Percentiles rank a stretch among this genome's conserved stretches.
These are phyloP conservation scores for Pinus albicaulis DNA, from an alignment of 75 land plant species.

Conservation along the genomic window DNA sequence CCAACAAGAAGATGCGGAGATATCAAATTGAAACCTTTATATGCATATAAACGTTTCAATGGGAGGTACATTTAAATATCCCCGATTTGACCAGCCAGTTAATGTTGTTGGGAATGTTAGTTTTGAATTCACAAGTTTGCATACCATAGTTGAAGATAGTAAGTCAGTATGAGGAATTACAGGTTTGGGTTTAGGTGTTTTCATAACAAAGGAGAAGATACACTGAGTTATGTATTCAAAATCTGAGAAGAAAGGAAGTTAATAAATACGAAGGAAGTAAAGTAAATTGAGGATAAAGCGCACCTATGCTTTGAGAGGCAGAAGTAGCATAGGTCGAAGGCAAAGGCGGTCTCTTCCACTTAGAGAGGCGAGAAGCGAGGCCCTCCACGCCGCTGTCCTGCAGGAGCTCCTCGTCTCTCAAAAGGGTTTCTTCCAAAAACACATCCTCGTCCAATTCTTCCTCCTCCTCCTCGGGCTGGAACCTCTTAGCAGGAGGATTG, in stretches of 20 bases:
- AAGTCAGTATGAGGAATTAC: too few relatives aligned
- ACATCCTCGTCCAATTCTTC: slow-evolving; percentile 88
- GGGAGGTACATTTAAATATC: too few relatives aligned
- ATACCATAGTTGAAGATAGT: too few relatives aligned
- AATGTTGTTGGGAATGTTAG: too few relatives aligned
- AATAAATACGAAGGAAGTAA: neutral
- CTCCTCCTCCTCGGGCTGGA: slow-evolving; percentile 29
- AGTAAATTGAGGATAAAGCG: neutral
- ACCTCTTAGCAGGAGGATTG: neutral
- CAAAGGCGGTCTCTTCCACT: slow-evolving; percentile 77
- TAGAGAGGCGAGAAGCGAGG: slow-evolving; percentile 48
- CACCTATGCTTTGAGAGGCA: slow-evolving; percentile 45
- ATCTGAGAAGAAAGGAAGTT: neutral
- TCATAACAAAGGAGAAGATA: neutral
- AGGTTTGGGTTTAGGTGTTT: neutral
- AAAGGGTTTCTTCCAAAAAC: slow-evolving; percentile 76
- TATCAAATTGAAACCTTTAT: too few relatives aligned
- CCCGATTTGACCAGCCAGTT: too few relatives aligned
- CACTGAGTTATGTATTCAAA: neutral
- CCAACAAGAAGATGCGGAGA: too few relatives aligned
- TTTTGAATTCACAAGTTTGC: too few relatives aligned
- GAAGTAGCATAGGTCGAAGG: slow-evolving; percentile 26
- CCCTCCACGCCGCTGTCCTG: slow-evolving; percentile 58
- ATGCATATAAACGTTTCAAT: too few relatives aligned
- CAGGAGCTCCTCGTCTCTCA: slow-evolving; percentile 49